These are phyloP conservation scores for Cutaneotrichosporon spelunceum DNA, from an alignment of 1,284 basidiomycete genomes.

Conservation along the genomic window DNA sequence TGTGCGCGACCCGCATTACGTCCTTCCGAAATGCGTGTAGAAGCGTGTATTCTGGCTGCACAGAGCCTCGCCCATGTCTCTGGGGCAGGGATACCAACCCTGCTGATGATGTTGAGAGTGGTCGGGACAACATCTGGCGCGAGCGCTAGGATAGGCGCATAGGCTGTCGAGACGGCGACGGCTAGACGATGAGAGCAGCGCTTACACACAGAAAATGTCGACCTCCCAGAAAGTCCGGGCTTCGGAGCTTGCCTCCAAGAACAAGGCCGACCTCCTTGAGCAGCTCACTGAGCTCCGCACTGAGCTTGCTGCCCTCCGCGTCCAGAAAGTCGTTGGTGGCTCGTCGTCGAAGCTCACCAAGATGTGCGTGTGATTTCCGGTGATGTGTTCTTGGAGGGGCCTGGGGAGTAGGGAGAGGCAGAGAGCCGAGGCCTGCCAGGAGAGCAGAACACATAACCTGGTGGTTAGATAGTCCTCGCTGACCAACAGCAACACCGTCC, in stretches of 20 bases:
- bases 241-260: slow-evolving; percentile 97
- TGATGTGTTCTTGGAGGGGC: not conserved
- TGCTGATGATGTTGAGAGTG: not conserved
- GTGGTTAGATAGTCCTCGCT: slow-evolving; percentile 2
- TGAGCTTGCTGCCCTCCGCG: slow-evolving; percentile 88
- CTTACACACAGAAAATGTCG: slow-evolving; percentile 36
- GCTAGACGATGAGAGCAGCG: not conserved
- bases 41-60: not conserved
- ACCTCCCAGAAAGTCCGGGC: slow-evolving; percentile 72
- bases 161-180: not conserved
- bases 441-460: not conserved
- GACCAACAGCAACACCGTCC: slow-evolving; percentile 77
- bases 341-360: slow-evolving; percentile 94
- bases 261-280: slow-evolving; percentile 94
- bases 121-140: not conserved
- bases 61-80: not conserved
- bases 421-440: not conserved
- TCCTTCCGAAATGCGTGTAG: not conserved
- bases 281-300: slow-evolving; percentile 93
- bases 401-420: not conserved
- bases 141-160: not conserved
- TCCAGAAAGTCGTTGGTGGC: slow-evolving; percentile 97
- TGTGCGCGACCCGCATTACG: not conserved
- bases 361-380: slow-evolving; percentile 66
- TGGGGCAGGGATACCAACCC: not conserved